phyloP scores from a whole-genome alignment of 169 alveolate genomes.

The Neospora caninum region DNA sequence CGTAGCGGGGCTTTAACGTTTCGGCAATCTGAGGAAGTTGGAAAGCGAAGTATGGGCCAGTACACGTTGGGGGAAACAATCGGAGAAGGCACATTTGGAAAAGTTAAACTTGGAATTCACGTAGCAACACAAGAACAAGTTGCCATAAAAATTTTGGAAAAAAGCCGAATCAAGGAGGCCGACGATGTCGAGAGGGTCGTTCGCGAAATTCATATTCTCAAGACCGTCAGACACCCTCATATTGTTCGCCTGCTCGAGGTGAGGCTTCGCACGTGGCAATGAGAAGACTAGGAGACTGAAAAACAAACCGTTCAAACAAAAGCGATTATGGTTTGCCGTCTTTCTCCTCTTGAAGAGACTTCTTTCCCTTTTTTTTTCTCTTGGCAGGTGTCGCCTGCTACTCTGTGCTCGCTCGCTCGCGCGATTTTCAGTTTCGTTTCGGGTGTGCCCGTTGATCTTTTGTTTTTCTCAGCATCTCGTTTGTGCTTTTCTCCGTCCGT shows the following conservation, averaged over 20 bases:
- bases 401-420: too few species aligned
- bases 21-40: neutral
- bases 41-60: conserved; percentile 71
- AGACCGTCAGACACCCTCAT: conserved; percentile 76
- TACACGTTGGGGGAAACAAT: conserved; percentile 82
- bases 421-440: too few species aligned
- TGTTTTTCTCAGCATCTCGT: neutral
- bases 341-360: too few species aligned
- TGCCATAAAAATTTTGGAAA: conserved; percentile 77
- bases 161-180: conserved; percentile 82
- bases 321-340: too few species aligned
- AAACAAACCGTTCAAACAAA: neutral
- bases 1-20: neutral
- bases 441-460: neutral
- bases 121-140: conserved; percentile 83
- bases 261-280: neutral
- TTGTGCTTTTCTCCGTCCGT: neutral
- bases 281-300: neutral
- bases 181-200: conserved; percentile 90
- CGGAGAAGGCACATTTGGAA: conserved; percentile 95
- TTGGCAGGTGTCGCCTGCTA: too few species aligned
- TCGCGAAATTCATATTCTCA: conserved; percentile 89
- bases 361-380: too few species aligned
- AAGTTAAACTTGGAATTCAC: conserved; percentile 91
- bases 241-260: conserved; percentile 83